phyloP scores from a whole-genome alignment of 805 yeast species.

The Saccharomyces kudriavzevii region DNA sequence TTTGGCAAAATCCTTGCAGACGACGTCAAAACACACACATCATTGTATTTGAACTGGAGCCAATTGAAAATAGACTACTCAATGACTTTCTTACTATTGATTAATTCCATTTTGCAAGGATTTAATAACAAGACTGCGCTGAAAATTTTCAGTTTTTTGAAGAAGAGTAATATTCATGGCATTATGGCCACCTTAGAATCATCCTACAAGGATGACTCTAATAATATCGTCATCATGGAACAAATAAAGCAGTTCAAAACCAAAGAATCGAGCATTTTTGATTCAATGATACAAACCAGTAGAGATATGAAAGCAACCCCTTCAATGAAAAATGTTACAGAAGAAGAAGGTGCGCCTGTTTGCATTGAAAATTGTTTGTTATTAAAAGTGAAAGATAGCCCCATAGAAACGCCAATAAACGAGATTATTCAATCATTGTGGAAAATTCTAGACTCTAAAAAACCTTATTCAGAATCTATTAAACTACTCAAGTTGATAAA shows the following conservation, averaged over 20 bases:
- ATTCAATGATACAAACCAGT: constrained; percentile 23
- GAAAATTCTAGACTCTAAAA: constrained; percentile 40
- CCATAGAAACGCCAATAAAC: constrained; percentile 56
- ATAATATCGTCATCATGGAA: constrained; percentile 52
- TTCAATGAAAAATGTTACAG: neutral
- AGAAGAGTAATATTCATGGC: constrained; percentile 46
- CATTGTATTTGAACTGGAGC: neutral
- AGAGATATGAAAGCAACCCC: neutral
- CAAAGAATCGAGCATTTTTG: constrained; percentile 32
- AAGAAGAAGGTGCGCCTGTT: constrained; percentile 29
- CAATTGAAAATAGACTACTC: constrained; percentile 2
- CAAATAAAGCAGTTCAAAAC: constrained; percentile 50
- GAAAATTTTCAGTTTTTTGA: constrained; percentile 49
- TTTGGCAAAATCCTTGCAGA: constrained; percentile 3
- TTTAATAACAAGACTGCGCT: constrained; percentile 36
- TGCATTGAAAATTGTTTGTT: constrained; percentile 15
- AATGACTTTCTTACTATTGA: constrained; percentile 48
- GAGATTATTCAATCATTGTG: constrained; percentile 46
- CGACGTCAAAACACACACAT: neutral
- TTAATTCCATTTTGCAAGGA: constrained; percentile 53
- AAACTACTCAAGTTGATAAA: constrained; percentile 38
- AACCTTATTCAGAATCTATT: constrained; percentile 41
- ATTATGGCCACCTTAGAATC: constrained; percentile 43
- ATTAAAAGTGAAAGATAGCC: constrained; percentile 40
- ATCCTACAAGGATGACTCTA: constrained; percentile 27